Evolutionary conservation across 208 protist species (phyloP).

Genomic region (Crithidia bombi): DNA sequence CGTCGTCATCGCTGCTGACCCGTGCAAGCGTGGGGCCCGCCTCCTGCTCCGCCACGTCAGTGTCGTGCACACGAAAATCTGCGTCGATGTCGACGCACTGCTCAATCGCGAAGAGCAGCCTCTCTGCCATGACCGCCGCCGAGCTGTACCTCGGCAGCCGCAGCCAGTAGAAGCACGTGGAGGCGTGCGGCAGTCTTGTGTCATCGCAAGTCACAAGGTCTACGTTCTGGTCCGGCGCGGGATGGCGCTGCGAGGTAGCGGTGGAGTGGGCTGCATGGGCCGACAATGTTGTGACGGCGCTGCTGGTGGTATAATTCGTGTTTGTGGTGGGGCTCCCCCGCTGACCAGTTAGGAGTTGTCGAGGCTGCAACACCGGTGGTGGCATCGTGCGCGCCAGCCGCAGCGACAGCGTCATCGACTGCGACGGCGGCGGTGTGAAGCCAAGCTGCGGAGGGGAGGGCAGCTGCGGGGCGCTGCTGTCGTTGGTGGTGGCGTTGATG

Average conservation of each 20-base stretch:
- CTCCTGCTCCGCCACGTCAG: conserved; percentile 52
- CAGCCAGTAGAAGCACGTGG: conserved; percentile 97
- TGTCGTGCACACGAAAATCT: conserved; percentile 90
- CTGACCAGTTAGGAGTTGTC: conserved; percentile 16
- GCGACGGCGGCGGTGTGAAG: conserved; percentile 32
- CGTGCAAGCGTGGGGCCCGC: conserved; percentile 56
- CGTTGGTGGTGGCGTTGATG: background rate
- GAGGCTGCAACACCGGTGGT: conserved; percentile 35
- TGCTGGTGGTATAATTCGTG: background rate
- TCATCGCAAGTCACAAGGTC: conserved; percentile 49
- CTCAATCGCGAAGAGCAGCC: conserved; percentile 95
- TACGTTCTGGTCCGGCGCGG: background rate
- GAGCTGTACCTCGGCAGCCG: conserved; percentile 93
- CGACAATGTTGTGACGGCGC: background rate
- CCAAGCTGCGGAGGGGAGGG: conserved; percentile 27
- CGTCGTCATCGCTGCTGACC: conserved; percentile 69
- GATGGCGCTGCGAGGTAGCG: background rate
- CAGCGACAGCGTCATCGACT: conserved; percentile 4
- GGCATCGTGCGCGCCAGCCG: conserved; percentile 9
- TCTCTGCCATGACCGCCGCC: conserved; percentile 85
- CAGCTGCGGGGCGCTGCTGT: background rate
- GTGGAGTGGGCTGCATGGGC: background rate
- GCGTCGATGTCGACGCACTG: conserved; percentile 96
- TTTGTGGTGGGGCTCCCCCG: background rate
- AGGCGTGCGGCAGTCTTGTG: conserved; percentile 90